Percentiles rank a stretch among this genome's conserved stretches.
phyloP scores from a whole-genome alignment of 1,284 basidiomycete species.

The Ceratobasidium sp. region DNA sequence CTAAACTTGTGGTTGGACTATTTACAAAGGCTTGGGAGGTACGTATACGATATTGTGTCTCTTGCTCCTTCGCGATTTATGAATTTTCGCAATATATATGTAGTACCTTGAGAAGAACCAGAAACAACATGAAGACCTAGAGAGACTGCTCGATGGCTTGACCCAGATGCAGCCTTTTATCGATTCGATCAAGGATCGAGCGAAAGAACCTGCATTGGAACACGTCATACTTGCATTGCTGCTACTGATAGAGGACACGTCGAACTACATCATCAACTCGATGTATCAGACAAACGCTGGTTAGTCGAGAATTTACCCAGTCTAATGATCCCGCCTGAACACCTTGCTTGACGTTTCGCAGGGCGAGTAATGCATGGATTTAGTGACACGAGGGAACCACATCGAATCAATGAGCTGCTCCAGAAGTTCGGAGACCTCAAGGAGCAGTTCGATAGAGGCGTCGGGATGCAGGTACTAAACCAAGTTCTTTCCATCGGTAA shows the following conservation, averaged over 20 bases:
- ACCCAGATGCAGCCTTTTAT: neutral
- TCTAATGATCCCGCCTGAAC: neutral
- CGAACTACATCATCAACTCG: neutral
- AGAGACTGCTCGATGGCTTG: neutral
- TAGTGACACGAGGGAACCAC: neutral
- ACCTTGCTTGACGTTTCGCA: neutral
- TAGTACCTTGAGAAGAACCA: neutral
- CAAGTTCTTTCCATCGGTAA: too few relatives aligned
- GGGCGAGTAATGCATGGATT: neutral
- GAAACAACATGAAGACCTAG: neutral
- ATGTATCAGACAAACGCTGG: neutral
- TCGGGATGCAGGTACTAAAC: neutral
- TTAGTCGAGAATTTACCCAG: neutral
- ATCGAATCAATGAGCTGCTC: neutral
- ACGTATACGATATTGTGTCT: neutral
- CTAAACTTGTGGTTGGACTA: neutral
- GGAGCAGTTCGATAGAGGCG: neutral
- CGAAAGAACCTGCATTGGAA: neutral
- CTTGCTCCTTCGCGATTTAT: too few relatives aligned
- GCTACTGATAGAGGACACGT: slow-evolving; percentile 8
- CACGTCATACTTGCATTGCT: neutral
- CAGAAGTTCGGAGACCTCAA: neutral
- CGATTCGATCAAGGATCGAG: neutral
- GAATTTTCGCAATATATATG: too few relatives aligned
- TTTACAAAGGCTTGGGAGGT: slow-evolving; percentile 10